Conservation (phyloP, 495 filamentous ascomycete genomes). For the Podospora sp. region DNA sequence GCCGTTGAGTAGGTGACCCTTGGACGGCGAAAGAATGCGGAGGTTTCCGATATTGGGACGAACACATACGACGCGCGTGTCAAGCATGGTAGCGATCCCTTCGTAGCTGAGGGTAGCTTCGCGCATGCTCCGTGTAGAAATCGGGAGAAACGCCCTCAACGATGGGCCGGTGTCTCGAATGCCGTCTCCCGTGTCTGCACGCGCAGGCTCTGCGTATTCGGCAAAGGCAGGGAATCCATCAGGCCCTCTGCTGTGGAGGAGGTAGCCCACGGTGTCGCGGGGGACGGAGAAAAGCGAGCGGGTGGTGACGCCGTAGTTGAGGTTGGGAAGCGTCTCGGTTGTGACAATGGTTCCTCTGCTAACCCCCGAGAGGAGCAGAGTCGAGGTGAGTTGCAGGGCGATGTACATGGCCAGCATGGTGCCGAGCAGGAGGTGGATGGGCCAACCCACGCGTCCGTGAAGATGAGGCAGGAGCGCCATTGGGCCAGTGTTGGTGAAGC, state of each 20-base stretch:
- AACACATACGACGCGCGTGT: background rate
- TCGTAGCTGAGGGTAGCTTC: background rate
- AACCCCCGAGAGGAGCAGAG: background rate
- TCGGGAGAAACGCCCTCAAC: background rate
- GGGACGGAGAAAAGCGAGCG: background rate
- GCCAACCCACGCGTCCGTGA: background rate
- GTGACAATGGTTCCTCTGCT: background rate
- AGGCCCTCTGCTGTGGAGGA: background rate
- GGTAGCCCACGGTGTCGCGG: background rate
- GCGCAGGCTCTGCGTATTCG: background rate
- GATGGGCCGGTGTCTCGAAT: background rate
- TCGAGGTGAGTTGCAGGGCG: background rate
- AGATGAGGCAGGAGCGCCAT: background rate
- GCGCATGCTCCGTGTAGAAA: background rate
- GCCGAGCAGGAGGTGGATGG: background rate
- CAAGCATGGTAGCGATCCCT: background rate
- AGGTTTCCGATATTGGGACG: background rate
- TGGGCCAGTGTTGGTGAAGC: constrained; percentile 1
- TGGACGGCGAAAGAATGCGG: background rate
- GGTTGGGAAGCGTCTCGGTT: background rate
- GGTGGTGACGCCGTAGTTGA: background rate
- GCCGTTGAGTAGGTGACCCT: background rate
- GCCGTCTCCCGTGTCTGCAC: background rate
- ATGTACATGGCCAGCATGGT: background rate
- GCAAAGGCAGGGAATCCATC: constrained; percentile 3